Evolutionary conservation across 31 red algal genomes (phyloP).

Genomic region (Odonthalia washingtoniensis): DNA sequence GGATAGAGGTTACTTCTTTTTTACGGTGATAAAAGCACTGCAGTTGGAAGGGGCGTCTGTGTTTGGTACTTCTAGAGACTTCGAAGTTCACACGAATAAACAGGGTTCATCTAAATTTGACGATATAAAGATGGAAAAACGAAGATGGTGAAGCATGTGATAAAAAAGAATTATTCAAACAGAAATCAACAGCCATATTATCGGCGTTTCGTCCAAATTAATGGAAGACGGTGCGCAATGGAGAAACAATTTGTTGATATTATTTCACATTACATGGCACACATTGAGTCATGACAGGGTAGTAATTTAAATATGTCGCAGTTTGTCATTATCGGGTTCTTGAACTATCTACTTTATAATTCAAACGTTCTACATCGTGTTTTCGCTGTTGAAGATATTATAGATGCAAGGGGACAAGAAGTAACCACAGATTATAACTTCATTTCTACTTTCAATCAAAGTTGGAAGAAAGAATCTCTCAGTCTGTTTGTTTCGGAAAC

Average conservation of each 20-base stretch:
- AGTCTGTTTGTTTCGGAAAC: background rate
- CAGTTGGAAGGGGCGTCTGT: background rate
- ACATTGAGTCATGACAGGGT: background rate
- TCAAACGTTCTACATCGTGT: background rate
- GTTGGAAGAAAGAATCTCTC: background rate
- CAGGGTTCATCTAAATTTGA: background rate
- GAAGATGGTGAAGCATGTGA: no score
- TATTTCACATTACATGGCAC: background rate
- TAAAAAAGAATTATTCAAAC: no score
- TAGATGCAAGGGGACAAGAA: background rate
- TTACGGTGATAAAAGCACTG: background rate
- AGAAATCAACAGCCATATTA: no score
- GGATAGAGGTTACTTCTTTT: no score
- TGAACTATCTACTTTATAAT: slow-evolving; percentile 7
- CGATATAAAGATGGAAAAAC: background rate
- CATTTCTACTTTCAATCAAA: background rate
- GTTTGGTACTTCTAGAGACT: background rate
- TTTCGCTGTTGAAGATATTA: no score
- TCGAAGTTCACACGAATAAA: background rate
- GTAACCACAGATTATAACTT: background rate
- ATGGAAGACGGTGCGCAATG: no score
- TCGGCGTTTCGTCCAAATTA: no score
- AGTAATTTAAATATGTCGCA: background rate
- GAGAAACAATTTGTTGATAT: background rate
- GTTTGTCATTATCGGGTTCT: background rate